phyloP scores from a whole-genome alignment of 176 grass and related monocot genomes.

The Puccinellia tenuiflora region DNA sequence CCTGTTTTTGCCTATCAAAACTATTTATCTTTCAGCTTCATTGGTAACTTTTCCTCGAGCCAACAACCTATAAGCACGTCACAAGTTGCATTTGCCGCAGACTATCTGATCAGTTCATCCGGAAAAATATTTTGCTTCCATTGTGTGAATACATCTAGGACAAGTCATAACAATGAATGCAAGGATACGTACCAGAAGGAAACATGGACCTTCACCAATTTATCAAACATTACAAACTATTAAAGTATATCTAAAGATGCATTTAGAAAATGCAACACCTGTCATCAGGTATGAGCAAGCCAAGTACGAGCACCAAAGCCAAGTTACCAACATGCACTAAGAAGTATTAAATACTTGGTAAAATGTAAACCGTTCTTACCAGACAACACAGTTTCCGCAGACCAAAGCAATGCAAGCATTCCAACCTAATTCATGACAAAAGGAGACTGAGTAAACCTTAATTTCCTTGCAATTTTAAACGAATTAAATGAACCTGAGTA shows the following conservation, averaged over 20 bases:
- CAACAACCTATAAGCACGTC: background rate
- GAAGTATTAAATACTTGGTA: background rate
- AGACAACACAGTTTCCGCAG: conserved; percentile 89
- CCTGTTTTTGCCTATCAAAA: background rate
- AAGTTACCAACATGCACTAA: background rate
- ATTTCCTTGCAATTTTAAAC: conserved; percentile 8
- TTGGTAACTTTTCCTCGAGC: background rate
- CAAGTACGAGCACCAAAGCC: background rate
- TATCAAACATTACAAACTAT: background rate
- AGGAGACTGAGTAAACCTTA: background rate
- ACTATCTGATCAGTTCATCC: background rate
- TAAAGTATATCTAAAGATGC: background rate
- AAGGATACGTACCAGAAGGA: conserved; percentile 4
- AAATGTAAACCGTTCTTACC: conserved; percentile 51
- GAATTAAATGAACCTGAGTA: background rate
- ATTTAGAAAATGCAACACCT: background rate
- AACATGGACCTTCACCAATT: background rate
- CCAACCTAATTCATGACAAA: conserved; percentile 66
- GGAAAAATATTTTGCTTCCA: background rate
- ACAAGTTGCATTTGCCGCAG: background rate
- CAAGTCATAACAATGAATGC: background rate
- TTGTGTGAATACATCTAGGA: background rate
- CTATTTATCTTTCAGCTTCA: background rate
- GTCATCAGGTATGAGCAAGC: background rate
- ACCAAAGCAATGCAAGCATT: conserved; percentile 98